phyloP scores from a whole-genome alignment of 2,329 filamentous ascomycete species.

The Colletotrichum euphorbiae region DNA sequence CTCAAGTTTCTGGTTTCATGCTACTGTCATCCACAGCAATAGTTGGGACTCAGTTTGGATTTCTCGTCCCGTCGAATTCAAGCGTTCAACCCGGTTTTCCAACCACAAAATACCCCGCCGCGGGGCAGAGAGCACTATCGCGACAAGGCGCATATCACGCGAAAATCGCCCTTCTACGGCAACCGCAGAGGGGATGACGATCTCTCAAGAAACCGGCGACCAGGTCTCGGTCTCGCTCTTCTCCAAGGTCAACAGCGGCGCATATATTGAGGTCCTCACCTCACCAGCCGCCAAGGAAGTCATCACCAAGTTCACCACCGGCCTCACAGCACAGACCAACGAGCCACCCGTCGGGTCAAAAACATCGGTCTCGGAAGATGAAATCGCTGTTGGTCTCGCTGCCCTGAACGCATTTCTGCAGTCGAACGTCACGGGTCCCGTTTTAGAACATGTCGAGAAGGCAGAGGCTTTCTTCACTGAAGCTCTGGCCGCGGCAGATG shows the following conservation, averaged over 20 bases:
- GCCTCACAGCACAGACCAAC: conserved; percentile 19
- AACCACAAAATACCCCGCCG: conserved; percentile 27
- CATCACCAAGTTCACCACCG: conserved; percentile 17
- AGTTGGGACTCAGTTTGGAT: too few species aligned
- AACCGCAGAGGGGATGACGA: conserved; percentile 9
- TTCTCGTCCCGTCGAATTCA: background rate
- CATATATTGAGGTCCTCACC: conserved; percentile 35
- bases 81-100: background rate
- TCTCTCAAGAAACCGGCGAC: background rate
- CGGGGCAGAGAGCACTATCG: conserved; percentile 32
- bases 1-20: background rate
- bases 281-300: conserved; percentile 9
- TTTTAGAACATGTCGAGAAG: conserved; percentile 60
- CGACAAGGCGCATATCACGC: background rate
- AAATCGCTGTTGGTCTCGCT: conserved; percentile 70
- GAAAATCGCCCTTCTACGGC: background rate
- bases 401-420: conserved; percentile 85
- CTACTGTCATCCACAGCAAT: too few species aligned
- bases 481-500: conserved; percentile 41
- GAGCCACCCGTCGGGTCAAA: background rate
- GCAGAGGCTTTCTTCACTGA: conserved; percentile 55
- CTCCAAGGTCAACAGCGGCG: conserved; percentile 9
- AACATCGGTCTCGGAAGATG: conserved; percentile 24
- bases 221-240: background rate
- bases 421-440: conserved; percentile 87